Evolutionary conservation across 1,284 basidiomycete species (phyloP), one percentile per base, ranked within the genome.

Genomic region (Boletus smithii): DNA sequence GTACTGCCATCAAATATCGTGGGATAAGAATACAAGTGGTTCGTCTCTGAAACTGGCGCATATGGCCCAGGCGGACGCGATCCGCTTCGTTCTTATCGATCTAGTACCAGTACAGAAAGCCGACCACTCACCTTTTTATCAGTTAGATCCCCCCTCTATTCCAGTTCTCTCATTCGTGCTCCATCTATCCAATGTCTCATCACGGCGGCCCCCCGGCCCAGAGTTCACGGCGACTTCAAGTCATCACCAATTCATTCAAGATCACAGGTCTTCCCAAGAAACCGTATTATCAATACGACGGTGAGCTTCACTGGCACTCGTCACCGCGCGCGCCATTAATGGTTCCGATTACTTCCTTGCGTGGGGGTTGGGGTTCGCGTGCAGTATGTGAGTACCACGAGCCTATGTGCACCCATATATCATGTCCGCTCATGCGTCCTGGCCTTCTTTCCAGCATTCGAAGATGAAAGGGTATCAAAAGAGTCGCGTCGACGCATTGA

Each of bases 271-370:
- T 71, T 9, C 69, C 71, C 0, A 54, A 43, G 9, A 62, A 56
- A 6, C 1, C 16, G 0, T 70, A 71, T 8, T 57, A 56, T 34
- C 72, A 73, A 26, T 73, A 74, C 33, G 69, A 74, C 35, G 62
- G 71, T 73, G 48, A 55, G 67, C 26, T 51, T 36, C 32, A 1
- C 22, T 16, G n/a, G 16, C 38, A 49, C 41, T 37, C 23, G 10
- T 45, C 18, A n/a, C 33, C 44, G 42, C 36, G 44, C 36, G 35
- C 27, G 17, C 4, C 1, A 8, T 44, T 50, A 23, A 46, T 37
- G 41, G 20, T 37, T 36, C 18, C 32, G 29, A 51, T 43, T 22
- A 16, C 41, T 46, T 43, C 37, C 24, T 40, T 46, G 40, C 35
- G 39, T 49, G 49, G 20, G 36, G 6, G 14, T 30, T 39, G 1